These are phyloP conservation scores for Lepidium campestre DNA, from an alignment of 441 rosid genomes.

Conservation along the genomic window DNA sequence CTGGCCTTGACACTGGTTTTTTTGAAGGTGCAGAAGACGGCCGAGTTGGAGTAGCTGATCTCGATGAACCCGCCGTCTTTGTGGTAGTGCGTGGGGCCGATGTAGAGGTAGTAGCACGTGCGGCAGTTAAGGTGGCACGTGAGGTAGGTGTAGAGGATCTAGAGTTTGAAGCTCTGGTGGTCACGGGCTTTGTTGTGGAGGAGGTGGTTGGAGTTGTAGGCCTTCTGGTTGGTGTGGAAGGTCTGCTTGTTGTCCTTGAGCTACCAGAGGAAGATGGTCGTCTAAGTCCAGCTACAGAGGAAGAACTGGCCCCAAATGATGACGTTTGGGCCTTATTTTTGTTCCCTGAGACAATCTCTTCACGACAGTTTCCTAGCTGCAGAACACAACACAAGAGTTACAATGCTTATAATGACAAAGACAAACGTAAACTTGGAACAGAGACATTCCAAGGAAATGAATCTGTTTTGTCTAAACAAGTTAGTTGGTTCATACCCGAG, in stretches of 20 bases:
- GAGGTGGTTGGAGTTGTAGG: constrained; percentile 49
- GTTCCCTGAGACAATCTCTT: constrained; percentile 40
- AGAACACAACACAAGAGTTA: not conserved
- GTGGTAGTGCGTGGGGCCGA: constrained; percentile 16
- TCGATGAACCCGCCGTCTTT: constrained; percentile 21
- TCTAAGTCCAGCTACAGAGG: constrained; percentile 28
- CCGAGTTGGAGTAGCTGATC: constrained; percentile 65
- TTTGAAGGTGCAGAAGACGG: constrained; percentile 55
- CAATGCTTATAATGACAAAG: not conserved
- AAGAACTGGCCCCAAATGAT: not conserved
- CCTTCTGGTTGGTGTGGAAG: constrained; percentile 46
- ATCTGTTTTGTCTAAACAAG: constrained; percentile 1
- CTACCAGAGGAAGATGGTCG: constrained; percentile 69
- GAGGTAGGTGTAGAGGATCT: constrained; percentile 74
- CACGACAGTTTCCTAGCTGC: constrained; percentile 62
- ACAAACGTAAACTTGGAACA: not conserved
- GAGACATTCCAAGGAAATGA: not conserved
- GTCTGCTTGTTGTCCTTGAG: constrained; percentile 33
- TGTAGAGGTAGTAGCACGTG: constrained; percentile 27
- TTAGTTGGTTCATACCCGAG: constrained; percentile 48
- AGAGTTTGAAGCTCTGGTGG: constrained; percentile 37
- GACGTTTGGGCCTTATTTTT: constrained; percentile 2
- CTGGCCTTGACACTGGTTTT: constrained; percentile 49
- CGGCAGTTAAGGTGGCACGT: constrained; percentile 45
- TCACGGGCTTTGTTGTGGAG: constrained; percentile 34